These are phyloP conservation scores for Amylocarpus encephaloides DNA, from an alignment of 2,329 filamentous ascomycete genomes.

Conservation along the genomic window DNA sequence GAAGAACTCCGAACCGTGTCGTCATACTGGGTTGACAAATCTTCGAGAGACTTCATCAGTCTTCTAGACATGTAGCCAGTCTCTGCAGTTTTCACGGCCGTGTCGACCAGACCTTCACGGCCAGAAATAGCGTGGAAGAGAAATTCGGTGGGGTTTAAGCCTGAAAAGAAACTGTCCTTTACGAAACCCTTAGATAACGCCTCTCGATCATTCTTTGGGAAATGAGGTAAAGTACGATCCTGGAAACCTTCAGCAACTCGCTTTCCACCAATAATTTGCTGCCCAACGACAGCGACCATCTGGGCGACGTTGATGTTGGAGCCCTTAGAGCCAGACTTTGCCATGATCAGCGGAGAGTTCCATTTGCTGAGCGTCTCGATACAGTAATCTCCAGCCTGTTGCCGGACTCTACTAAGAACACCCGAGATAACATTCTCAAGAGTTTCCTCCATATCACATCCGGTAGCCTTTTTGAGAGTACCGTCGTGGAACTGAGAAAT, in stretches of 20 bases:
- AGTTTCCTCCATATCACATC: constrained; percentile 86
- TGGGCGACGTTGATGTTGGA: constrained; percentile 97
- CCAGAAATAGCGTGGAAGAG: constrained; percentile 98
- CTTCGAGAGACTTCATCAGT: constrained; percentile 95
- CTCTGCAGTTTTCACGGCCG: constrained; percentile 96
- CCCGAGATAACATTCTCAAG: constrained; percentile 87
- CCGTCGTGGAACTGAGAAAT: constrained; percentile 76
- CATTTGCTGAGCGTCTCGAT: constrained; percentile 82
- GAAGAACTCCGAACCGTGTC: constrained; percentile 89
- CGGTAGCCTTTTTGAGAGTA: constrained; percentile 76
- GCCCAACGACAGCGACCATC: constrained; percentile 95
- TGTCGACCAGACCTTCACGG: constrained; percentile 97
- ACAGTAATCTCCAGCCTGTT: constrained; percentile 85
- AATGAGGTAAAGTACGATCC: constrained; percentile 89
- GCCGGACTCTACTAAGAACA: constrained; percentile 85
- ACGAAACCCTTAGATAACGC: constrained; percentile 97
- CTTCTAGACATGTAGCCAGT: constrained; percentile 98
- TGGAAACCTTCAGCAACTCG: constrained; percentile 96
- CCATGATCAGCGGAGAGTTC: constrained; percentile 94
- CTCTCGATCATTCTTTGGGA: constrained; percentile 84
- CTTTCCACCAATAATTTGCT: constrained; percentile 92
- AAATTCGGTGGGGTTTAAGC: constrained; percentile 84
- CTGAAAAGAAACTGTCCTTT: constrained; percentile 93
- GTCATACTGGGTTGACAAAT: constrained; percentile 89
- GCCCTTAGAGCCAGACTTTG: constrained; percentile 93